phyloP scores from a whole-genome alignment of 2,329 filamentous ascomycete species.

The Verticillium nubilum region DNA sequence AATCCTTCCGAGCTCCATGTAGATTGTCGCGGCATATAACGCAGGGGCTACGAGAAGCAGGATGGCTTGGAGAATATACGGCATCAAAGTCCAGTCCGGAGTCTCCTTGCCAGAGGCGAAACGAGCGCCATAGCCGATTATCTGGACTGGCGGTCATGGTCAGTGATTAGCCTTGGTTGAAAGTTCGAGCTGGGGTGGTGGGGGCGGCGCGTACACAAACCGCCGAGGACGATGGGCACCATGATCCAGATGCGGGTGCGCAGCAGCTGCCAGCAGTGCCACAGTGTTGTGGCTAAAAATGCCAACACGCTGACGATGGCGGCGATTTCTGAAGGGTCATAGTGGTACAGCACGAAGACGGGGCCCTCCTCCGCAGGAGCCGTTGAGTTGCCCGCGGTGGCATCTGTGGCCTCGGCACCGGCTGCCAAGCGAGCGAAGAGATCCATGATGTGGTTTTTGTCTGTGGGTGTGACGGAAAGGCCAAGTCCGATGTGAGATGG shows the following conservation, averaged over 20 bases:
- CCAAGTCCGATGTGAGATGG: too few species aligned
- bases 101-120: neutral
- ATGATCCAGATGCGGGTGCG: conserved; percentile 1
- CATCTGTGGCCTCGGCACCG: neutral
- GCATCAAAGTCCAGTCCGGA: neutral
- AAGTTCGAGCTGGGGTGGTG: neutral
- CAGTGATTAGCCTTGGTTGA: neutral
- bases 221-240: neutral
- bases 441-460: neutral
- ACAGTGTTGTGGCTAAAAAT: neutral
- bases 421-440: neutral
- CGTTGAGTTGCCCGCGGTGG: neutral
- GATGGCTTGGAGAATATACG: conserved; percentile 29
- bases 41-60: conserved; percentile 25
- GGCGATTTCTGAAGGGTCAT: neutral
- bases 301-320: neutral
- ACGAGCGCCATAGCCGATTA: conserved; percentile 1
- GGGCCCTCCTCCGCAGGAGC: neutral
- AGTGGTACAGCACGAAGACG: neutral
- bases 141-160: neutral
- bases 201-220: neutral
- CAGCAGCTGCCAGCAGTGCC: neutral
- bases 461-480: too few species aligned
- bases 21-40: conserved; percentile 30
- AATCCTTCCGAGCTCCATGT: conserved; percentile 33